Conservation (phyloP, 495 filamentous ascomycete genomes). For the Penicillium ochrochloron region DNA sequence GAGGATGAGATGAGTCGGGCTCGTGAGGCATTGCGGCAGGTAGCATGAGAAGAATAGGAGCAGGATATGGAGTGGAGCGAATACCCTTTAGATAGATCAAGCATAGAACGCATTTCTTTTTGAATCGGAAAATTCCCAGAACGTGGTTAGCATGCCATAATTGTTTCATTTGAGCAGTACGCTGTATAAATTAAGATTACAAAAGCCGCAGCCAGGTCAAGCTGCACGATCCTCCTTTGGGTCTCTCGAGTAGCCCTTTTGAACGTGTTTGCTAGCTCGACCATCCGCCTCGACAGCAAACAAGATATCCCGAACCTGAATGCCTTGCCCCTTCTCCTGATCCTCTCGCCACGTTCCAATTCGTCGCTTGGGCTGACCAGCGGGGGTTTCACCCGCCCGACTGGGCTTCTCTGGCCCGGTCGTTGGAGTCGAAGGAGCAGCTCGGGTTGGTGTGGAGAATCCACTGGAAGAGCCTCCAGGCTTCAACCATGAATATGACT, state of each 20-base stretch:
- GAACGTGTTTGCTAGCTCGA: conserved; percentile 48
- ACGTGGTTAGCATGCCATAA: not conserved
- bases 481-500: conserved; percentile 54
- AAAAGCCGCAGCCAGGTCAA: conserved; percentile 26
- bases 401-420: conserved; percentile 39
- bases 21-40: conserved; percentile 15
- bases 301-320: conserved; percentile 55
- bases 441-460: conserved; percentile 46
- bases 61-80: not conserved
- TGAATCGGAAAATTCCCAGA: no score
- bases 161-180: conserved; percentile 12
- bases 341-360: conserved; percentile 56
- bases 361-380: conserved; percentile 36
- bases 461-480: conserved; percentile 43
- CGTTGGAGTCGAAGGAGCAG: conserved; percentile 40
- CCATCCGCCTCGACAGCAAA: conserved; percentile 57
- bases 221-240: conserved; percentile 46
- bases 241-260: conserved; percentile 51
- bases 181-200: conserved; percentile 28
- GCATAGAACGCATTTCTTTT: not conserved
- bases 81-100: not conserved
- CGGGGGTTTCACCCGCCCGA: conserved; percentile 35
- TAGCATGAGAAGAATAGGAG: not conserved
- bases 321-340: conserved; percentile 47
- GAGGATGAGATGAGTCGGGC: conserved; percentile 47